phyloP scores from a whole-genome alignment of 805 yeast species.

The Cyberlindnera mississippiensis region DNA sequence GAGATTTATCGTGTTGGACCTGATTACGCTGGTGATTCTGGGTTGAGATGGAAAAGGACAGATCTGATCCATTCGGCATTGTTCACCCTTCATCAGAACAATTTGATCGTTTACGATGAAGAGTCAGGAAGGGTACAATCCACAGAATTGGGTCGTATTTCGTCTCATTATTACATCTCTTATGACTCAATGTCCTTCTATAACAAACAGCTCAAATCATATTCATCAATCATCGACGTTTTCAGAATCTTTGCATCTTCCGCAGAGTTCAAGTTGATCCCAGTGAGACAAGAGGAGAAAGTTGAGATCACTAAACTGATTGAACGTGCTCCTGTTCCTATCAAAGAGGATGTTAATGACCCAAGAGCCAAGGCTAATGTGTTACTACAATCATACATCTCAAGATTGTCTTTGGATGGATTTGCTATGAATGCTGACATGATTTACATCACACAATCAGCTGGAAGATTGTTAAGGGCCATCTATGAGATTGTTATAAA shows the following conservation, averaged over 20 bases:
- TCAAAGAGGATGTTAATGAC: constrained; percentile 66
- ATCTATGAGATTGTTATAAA: constrained; percentile 70
- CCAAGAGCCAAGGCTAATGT: constrained; percentile 76
- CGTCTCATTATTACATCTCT: constrained; percentile 82
- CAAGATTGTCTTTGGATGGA: constrained; percentile 72
- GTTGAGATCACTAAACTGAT: constrained; percentile 63
- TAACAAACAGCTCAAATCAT: constrained; percentile 57
- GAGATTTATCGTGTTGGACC: constrained; percentile 70
- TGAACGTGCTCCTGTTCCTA: constrained; percentile 81
- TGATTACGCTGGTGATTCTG: constrained; percentile 49
- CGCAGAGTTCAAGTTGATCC: constrained; percentile 79
- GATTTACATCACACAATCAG: constrained; percentile 90
- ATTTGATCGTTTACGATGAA: constrained; percentile 57
- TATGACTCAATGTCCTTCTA: constrained; percentile 70
- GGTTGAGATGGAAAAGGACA: constrained; percentile 48
- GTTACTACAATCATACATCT: constrained; percentile 82
- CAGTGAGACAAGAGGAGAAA: constrained; percentile 84
- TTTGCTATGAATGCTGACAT: constrained; percentile 91
- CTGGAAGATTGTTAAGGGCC: constrained; percentile 84
- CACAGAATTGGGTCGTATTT: constrained; percentile 75
- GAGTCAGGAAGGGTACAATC: constrained; percentile 44
- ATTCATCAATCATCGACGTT: constrained; percentile 66
- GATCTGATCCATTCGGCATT: constrained; percentile 80
- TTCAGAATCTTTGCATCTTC: constrained; percentile 75
- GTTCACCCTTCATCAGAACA: constrained; percentile 47